Evolutionary conservation across 495 filamentous ascomycete species (phyloP).

Genomic region (Penicillium parvum): DNA sequence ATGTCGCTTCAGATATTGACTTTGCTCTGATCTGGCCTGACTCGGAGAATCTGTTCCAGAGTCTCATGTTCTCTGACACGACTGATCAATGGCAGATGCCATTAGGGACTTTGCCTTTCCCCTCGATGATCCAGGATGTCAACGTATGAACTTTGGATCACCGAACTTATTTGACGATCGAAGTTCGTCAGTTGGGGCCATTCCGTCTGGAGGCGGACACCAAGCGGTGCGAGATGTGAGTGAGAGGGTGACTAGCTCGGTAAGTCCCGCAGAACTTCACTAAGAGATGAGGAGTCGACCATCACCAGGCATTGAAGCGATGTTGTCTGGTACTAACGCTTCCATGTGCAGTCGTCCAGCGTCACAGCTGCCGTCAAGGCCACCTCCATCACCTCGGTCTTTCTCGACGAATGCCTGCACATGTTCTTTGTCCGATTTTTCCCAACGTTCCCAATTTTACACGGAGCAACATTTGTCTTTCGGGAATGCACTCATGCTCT

Average conservation of each 20-base stretch:
- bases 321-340: not conserved
- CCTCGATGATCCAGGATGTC: constrained; percentile 32
- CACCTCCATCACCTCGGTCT: constrained; percentile 45
- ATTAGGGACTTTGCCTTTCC: constrained; percentile 39
- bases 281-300: not conserved
- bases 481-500: constrained; percentile 46
- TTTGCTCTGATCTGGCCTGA: constrained; percentile 48
- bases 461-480: constrained; percentile 47
- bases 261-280: no score
- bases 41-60: constrained; percentile 46
- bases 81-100: constrained; percentile 48
- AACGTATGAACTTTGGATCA: constrained; percentile 32
- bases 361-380: constrained; percentile 46
- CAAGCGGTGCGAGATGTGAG: constrained; percentile 47
- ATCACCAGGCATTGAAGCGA: not conserved
- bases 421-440: constrained; percentile 51
- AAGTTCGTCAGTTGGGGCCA: constrained; percentile 34
- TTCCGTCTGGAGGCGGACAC: constrained; percentile 42
- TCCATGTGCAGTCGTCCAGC: constrained; percentile 35
- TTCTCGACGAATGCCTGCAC: constrained; percentile 46
- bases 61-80: constrained; percentile 39
- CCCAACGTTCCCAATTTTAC: constrained; percentile 46
- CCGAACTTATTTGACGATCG: constrained; percentile 38
- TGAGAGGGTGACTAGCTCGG: constrained; percentile 45
- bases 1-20: constrained; percentile 33